Percentiles rank a stretch among this genome's conserved stretches.
Conservation (phyloP, 305 asterid species). For the Stenogyne calaminthoides region DNA sequence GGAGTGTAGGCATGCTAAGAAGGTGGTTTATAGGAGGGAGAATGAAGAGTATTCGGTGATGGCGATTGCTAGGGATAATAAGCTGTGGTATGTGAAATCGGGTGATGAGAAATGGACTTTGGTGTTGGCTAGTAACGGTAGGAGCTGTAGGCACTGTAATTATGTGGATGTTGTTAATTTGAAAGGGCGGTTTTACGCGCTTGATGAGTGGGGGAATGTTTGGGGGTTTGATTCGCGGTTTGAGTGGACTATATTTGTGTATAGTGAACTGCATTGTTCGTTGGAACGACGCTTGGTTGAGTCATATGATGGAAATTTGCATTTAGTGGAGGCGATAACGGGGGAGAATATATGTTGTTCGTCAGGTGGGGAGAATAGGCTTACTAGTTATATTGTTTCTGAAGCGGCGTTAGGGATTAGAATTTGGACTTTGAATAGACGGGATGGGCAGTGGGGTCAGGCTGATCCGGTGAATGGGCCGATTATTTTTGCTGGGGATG, state of each 20-base stretch:
- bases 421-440: not conserved
- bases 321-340: not conserved
- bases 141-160: not conserved
- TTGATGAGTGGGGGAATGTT: not conserved
- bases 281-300: not conserved
- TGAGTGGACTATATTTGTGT: not conserved
- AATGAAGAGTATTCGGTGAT: not conserved
- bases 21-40: not conserved
- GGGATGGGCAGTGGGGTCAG: not conserved
- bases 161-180: not conserved
- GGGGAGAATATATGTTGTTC: not conserved
- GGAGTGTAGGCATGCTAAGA: not conserved
- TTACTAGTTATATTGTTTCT: not conserved
- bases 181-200: not conserved
- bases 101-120: not conserved
- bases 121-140: not conserved
- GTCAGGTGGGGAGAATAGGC: not conserved
- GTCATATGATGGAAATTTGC: not conserved
- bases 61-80: not conserved
- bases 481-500: not conserved
- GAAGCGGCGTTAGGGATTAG: not conserved
- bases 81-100: not conserved
- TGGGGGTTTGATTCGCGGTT: not conserved
- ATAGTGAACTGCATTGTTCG: not conserved
- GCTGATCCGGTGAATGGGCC: not conserved